Evolutionary conservation across 768 basidiomycete species (phyloP).

Genomic region (Saitozyma sp.): DNA sequence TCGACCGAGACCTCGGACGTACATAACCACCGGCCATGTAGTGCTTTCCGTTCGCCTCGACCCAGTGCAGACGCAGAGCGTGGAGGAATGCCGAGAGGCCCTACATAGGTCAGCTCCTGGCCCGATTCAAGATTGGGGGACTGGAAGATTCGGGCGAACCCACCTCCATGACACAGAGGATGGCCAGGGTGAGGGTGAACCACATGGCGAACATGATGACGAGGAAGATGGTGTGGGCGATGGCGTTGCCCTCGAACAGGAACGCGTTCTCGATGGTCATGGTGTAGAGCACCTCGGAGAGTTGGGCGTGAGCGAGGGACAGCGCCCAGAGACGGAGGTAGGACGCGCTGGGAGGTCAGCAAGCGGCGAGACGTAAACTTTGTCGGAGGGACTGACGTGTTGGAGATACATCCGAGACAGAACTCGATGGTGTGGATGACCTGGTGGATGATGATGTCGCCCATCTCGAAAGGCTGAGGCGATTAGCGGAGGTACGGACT

Average conservation of each 20-base stretch:
- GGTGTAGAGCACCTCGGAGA: conserved; percentile 68
- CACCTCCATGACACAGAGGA: conserved; percentile 95
- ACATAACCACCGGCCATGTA: conserved; percentile 81
- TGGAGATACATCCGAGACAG: conserved; percentile 97
- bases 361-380: neutral
- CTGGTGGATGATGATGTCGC: conserved; percentile 95
- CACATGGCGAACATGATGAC: conserved; percentile 74
- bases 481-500: conserved; percentile 38
- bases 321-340: conserved; percentile 84
- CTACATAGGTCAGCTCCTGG: neutral
- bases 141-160: conserved; percentile 44
- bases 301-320: conserved; percentile 94
- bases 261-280: conserved; percentile 70
- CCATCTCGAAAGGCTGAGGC: conserved; percentile 80
- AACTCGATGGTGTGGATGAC: conserved; percentile 99
- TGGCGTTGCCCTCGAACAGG: conserved; percentile 52
- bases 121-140: neutral
- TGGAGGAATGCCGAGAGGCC: conserved; percentile 19
- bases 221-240: conserved; percentile 59
- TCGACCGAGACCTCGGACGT: too few species aligned
- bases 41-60: conserved; percentile 96
- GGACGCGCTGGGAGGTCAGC: conserved; percentile 45
- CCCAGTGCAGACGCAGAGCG: conserved; percentile 50
- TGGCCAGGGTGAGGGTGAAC: conserved; percentile 72
- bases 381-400: conserved; percentile 59